Evolutionary conservation across 371 early-diverging fungal genomes (phyloP).

Genomic region (Mucor sp.): DNA sequence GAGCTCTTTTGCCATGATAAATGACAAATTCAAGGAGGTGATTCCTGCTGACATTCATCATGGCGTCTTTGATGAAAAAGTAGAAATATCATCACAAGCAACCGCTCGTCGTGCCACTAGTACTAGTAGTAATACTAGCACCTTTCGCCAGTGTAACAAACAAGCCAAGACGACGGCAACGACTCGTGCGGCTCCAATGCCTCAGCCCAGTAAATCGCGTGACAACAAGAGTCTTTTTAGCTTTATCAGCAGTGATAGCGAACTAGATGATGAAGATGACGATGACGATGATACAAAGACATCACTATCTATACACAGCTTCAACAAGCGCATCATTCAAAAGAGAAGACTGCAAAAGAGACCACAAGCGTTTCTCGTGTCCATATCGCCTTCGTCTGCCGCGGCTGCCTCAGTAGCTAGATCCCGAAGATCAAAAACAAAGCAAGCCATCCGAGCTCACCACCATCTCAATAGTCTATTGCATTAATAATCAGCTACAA

Average conservation of each 20-base stretch:
- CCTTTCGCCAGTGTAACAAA: neutral
- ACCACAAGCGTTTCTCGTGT: constrained; percentile 18
- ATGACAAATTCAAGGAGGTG: neutral
- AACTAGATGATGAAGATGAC: neutral
- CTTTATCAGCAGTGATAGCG: constrained; percentile 9
- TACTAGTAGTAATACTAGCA: neutral
- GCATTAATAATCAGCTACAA: too few species aligned
- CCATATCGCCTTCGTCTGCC: constrained; percentile 12
- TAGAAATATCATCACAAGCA: neutral
- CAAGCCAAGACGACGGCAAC: neutral
- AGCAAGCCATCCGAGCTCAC: neutral
- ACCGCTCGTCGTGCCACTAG: neutral
- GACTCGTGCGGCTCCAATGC: neutral
- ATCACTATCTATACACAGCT: neutral
- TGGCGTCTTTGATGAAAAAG: constrained; percentile 1
- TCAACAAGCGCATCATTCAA: neutral
- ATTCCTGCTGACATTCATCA: neutral
- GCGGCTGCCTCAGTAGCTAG: constrained; percentile 22
- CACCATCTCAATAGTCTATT: neutral
- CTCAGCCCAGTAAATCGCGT: neutral
- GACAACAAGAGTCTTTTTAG: constrained; percentile 5
- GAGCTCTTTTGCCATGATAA: neutral
- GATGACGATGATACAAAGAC: constrained; percentile 2
- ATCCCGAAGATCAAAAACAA: constrained; percentile 6
- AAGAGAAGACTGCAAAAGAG: neutral